These are phyloP conservation scores for Polychaeton citri DNA, from an alignment of 2,329 filamentous ascomycete species.

Conservation along the genomic window DNA sequence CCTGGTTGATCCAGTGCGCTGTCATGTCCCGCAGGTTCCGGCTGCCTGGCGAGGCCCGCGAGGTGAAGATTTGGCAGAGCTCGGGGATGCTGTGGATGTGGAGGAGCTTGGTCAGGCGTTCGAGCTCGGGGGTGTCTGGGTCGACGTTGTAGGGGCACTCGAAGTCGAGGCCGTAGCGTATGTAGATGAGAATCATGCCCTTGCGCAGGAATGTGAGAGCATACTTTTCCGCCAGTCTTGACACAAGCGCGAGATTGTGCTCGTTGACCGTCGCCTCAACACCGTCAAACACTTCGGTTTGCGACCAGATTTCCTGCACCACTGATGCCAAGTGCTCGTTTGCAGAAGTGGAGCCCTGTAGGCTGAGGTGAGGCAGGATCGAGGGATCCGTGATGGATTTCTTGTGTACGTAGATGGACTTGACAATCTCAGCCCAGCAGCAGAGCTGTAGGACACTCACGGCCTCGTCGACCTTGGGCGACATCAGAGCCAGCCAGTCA, in stretches of 20 bases:
- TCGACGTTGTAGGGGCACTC: constrained; percentile 41
- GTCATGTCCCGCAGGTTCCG: constrained; percentile 38
- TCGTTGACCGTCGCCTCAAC: neutral
- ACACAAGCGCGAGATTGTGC: neutral
- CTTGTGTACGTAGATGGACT: constrained; percentile 51
- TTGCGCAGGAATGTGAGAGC: constrained; percentile 86
- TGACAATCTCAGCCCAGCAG: constrained; percentile 82
- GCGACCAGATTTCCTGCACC: constrained; percentile 1
- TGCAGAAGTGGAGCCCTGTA: constrained; percentile 11
- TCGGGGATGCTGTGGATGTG: constrained; percentile 67
- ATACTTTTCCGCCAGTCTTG: constrained; percentile 54
- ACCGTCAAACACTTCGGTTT: neutral
- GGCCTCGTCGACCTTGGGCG: constrained; percentile 16
- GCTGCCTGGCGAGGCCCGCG: constrained; percentile 22
- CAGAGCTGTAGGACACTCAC: constrained; percentile 63
- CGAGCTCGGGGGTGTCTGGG: constrained; percentile 45
- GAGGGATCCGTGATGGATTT: constrained; percentile 6
- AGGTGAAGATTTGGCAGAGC: constrained; percentile 50
- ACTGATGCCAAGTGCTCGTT: constrained; percentile 6
- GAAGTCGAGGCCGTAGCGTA: constrained; percentile 81
- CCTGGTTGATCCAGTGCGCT: constrained; percentile 60
- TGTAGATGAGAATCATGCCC: constrained; percentile 66
- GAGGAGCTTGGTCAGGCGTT: constrained; percentile 64
- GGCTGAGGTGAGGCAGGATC: neutral
- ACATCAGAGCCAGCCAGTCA: constrained; percentile 35